phyloP scores from a whole-genome alignment of 208 protist genomes.

The Naegleria lovaniensis region DNA sequence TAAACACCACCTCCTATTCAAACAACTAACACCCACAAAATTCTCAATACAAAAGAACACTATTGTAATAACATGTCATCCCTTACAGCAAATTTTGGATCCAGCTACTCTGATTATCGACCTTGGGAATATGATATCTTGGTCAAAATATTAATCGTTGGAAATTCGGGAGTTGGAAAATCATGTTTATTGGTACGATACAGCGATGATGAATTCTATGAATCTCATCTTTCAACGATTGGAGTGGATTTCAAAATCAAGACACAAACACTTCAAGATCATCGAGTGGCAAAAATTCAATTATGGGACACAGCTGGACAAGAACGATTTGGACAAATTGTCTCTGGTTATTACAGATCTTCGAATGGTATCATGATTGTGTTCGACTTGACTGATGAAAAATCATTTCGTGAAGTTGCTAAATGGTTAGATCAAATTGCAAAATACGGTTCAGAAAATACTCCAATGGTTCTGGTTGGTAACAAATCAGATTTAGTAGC shows the following conservation, averaged over 20 bases:
- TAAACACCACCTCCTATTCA: too few relatives aligned
- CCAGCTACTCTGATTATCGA: neutral
- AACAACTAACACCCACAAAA: too few relatives aligned
- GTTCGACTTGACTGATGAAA: constrained; percentile 69
- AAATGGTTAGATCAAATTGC: constrained; percentile 69
- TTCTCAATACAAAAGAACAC: too few relatives aligned
- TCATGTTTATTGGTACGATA: neutral
- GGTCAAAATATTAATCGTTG: constrained; percentile 4
- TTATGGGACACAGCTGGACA: constrained; percentile 21
- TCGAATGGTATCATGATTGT: constrained; percentile 77
- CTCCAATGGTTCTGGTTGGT: constrained; percentile 35
- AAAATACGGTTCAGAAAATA: neutral
- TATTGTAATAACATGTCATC: too few relatives aligned
- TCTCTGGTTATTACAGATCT: constrained; percentile 79
- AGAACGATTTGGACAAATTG: constrained; percentile 79
- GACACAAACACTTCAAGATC: neutral
- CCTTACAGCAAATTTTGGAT: too few relatives aligned
- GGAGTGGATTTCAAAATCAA: constrained; percentile 17
- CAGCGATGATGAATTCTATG: constrained; percentile 17
- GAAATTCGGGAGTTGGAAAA: constrained; percentile 24
- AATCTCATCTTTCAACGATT: neutral
- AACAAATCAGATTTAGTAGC: constrained; percentile 34
- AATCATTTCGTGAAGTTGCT: constrained; percentile 69
- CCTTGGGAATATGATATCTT: constrained; percentile 24
- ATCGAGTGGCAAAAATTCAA: neutral